Conservation (phyloP, 371 early-diverging fungal species). For the Mucor saturninus region DNA sequence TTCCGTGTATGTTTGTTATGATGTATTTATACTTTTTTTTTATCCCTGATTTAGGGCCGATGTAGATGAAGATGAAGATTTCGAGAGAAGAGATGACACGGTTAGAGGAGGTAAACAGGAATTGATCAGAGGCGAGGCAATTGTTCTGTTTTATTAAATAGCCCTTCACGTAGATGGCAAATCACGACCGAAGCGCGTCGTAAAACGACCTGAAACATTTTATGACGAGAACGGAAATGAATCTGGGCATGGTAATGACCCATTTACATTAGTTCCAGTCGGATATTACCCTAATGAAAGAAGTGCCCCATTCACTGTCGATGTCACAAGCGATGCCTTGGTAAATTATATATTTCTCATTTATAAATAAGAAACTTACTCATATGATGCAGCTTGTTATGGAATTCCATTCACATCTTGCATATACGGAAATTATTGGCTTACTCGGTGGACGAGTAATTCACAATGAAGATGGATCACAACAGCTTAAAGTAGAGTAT, state of each 20-base stretch:
- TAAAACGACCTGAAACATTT: constrained; percentile 35
- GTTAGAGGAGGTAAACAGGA: constrained; percentile 6
- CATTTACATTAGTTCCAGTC: constrained; percentile 67
- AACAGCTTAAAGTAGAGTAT: constrained; percentile 50
- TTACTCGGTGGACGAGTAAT: constrained; percentile 77
- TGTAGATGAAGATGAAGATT: constrained; percentile 7
- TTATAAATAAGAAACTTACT: background rate
- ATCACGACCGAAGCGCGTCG: constrained; percentile 35
- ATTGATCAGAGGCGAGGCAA: background rate
- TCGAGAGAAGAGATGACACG: background rate
- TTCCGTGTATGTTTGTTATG: background rate
- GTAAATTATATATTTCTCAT: constrained; percentile 34
- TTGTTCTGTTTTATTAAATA: background rate
- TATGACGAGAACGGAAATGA: constrained; percentile 28
- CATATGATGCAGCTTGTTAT: constrained; percentile 63
- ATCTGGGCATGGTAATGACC: constrained; percentile 55
- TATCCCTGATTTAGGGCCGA: constrained; percentile 12
- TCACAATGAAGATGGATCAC: constrained; percentile 38
- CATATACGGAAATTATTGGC: constrained; percentile 86
- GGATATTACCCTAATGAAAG: constrained; percentile 52
- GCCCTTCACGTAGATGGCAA: constrained; percentile 1
- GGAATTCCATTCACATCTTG: constrained; percentile 88
- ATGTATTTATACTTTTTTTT: background rate
- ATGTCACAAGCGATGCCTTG: constrained; percentile 62
- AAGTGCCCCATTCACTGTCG: constrained; percentile 64